Percentiles rank a stretch among this genome's conserved stretches.
Evolutionary conservation across 768 basidiomycete species (phyloP).

Genomic region (Tricholomella constricta): DNA sequence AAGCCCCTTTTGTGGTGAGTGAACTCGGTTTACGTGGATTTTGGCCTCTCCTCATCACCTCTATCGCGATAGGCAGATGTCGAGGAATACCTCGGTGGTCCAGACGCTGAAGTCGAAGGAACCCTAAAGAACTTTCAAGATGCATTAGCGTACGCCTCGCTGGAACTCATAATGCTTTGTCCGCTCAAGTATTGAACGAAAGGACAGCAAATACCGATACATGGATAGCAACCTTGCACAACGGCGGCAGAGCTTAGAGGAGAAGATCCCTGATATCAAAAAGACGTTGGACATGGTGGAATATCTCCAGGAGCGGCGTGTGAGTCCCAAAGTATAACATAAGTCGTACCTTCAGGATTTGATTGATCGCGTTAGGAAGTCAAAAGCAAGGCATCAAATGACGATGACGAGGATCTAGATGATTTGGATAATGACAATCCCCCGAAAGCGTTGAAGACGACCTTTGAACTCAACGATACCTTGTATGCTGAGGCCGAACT

Average conservation of each 20-base stretch:
- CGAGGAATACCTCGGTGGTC: slow-evolving; percentile 79
- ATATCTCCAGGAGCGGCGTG: slow-evolving; percentile 71
- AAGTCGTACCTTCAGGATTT: neutral
- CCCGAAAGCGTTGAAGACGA: slow-evolving; percentile 67
- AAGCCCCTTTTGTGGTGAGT: slow-evolving; percentile 88
- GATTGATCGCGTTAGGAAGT: slow-evolving; percentile 50
- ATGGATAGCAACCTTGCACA: slow-evolving; percentile 90
- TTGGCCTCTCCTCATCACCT: slow-evolving; percentile 3
- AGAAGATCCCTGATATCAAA: slow-evolving; percentile 95
- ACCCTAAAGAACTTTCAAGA: slow-evolving; percentile 85
- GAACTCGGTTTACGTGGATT: neutral
- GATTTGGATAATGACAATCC: slow-evolving; percentile 50
- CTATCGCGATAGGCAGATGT: slow-evolving; percentile 68
- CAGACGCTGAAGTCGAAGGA: slow-evolving; percentile 75
- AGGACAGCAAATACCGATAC: slow-evolving; percentile 93
- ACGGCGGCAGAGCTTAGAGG: slow-evolving; percentile 76
- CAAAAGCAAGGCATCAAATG: slow-evolving; percentile 48
- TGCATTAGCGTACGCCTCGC: slow-evolving; percentile 80
- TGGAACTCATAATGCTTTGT: slow-evolving; percentile 10
- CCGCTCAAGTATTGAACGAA: slow-evolving; percentile 31
- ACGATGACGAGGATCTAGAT: slow-evolving; percentile 53
- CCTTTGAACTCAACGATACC: slow-evolving; percentile 96
- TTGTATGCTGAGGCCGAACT: slow-evolving; percentile 90
- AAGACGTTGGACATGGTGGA: slow-evolving; percentile 92
- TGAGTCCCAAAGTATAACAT: slow-evolving; percentile 35